Evolutionary conservation across 768 basidiomycete genomes (phyloP).

Genomic region (Filobasidium floriforme): DNA sequence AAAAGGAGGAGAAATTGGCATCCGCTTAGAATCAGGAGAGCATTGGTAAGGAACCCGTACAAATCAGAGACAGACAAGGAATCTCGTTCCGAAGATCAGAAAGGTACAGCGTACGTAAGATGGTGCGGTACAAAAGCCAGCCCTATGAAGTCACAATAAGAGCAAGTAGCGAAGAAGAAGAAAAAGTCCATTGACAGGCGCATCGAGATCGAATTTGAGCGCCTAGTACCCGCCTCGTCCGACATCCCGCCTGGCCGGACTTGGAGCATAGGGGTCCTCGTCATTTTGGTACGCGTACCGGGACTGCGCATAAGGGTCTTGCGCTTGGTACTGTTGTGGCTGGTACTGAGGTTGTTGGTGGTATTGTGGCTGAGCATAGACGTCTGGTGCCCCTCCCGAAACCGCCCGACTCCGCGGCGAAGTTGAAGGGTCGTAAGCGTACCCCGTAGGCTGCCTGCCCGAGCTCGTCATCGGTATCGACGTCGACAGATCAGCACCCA

Average conservation of each 20-base stretch:
- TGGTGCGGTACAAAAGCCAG: too few relatives aligned
- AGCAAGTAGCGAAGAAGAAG: too few relatives aligned
- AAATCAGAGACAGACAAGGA: background rate
- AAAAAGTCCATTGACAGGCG: too few relatives aligned
- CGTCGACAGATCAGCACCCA: background rate
- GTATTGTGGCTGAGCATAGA: background rate
- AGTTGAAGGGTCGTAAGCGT: background rate
- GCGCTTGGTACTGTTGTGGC: background rate
- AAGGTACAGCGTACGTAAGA: too few relatives aligned
- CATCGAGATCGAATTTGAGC: too few relatives aligned
- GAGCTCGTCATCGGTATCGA: background rate
- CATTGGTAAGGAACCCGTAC: background rate
- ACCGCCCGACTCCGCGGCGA: background rate
- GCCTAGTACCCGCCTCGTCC: background rate
- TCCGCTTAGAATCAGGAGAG: too few relatives aligned
- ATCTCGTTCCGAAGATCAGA: too few relatives aligned
- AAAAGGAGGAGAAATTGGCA: too few relatives aligned
- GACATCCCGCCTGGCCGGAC: background rate
- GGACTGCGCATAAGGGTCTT: background rate
- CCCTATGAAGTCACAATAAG: too few relatives aligned
- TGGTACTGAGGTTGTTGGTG: background rate
- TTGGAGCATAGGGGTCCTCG: background rate
- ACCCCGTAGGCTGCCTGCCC: slow-evolving; percentile 5
- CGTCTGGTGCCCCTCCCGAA: background rate
- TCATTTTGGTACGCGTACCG: background rate